Base-by-base conservation (phyloP, 78 protist species). In the Cavenderia fasciculata region DNA sequence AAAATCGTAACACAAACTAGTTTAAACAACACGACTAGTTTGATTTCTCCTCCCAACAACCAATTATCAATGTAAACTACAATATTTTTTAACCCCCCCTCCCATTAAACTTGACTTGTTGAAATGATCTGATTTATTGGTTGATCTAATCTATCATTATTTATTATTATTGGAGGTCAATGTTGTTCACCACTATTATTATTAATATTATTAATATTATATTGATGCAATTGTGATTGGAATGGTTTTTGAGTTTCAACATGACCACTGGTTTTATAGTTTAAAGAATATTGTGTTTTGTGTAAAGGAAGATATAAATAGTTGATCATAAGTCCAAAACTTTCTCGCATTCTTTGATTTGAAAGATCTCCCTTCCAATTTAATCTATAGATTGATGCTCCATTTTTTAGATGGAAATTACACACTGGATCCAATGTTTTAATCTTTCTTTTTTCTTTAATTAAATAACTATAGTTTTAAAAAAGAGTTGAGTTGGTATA, bases 341-440 rank as follows among this genome's bases (percentile, higher is more conserved):
- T 68, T 57, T 82, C 90, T 31, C 68, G 51, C 4, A 82, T 25
- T 52, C 90, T 31, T 21, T 82, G 61, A 19, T 51, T 43, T 8
- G 90, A 82, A 25, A 6, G 6, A 56, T 82, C 90, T 29, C 77
- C 90, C 25, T 56, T 6, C 90, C 90, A 82, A 69, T 82, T 82
- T 21, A 82, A 57, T 82, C 90, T 65, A 56, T 82, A 82, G 19
- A 82, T 46, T 7, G 69, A 56, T 4, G 90, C 90, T 34, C 90
- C 90, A 82, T 82, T 82, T 29, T 82, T 82, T 44, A 82, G 57
- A 56, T 82, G 90, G n/a, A 82, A 82, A 56, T 82, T 82, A 68
- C 78, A 82, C 29, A 82, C 90, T 57, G 90, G 90, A 21, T 82
- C 90, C 43, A 68, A 33, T 29, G 65, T 56, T 54, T 68, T 68